Base-by-base conservation (phyloP, 129 eudicot genomes). In the Centrapalus pauciflorus region DNA sequence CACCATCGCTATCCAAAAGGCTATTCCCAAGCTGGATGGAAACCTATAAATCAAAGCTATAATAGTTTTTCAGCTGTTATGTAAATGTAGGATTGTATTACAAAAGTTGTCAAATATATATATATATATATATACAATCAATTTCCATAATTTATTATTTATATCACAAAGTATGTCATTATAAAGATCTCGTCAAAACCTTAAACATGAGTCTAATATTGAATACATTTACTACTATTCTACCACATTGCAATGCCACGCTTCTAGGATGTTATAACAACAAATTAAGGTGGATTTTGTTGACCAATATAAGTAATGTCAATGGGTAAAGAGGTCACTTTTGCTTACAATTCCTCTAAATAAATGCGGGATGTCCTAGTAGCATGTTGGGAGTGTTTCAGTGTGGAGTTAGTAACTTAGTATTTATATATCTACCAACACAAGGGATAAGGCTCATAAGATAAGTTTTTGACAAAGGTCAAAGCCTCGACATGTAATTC, bases 1-100 rank as follows among this genome's bases (percentile, higher is more conserved):
- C 74, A 56, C 51, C 55, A 51, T 66, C 57, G 12, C 30, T 52
- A 62, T 72, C 71, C 12, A 29, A 51, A 23, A 32, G 3, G 0
- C 48, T 37, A 75, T 75, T 75, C 20, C 79, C 79, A 26, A 75
- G 54, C 55, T 67, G 62, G 29, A 75, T 38, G 32, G 3, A 41
- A 43, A 21, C 51, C 4, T 43, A 43, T n/a, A 14, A 43, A 43
- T 21, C 16, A 3, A 43, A 43, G 21, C 21, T 4, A 43, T 43
- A 21, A 8, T 8, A 43, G n/a, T 43, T 43, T 43, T 13, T 43
- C 8, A 43, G 51, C n/a, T 1, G 51, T 14, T 43, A 43, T 43
- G 1, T 43, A 43, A 7, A 2, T 9, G 16, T 4, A 38, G 2
- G 14, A 38, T 38, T 10, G 14, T 38, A 38, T 38, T 38, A n/a